Conservation (phyloP, 164 flowering plant species). For the Tetrastigma voinierianum region DNA sequence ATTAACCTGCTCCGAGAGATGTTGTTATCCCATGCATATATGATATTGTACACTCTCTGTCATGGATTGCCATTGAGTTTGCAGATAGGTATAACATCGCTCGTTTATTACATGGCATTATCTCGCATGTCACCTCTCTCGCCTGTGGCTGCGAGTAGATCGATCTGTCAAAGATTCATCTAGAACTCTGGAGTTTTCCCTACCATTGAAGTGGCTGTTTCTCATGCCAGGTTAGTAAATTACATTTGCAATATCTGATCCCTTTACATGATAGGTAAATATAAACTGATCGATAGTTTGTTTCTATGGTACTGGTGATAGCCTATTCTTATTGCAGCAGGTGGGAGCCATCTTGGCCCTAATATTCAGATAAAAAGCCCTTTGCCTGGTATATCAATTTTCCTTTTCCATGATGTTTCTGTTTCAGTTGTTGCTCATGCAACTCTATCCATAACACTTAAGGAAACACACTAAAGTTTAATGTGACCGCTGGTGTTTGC, state of each 20-base stretch:
- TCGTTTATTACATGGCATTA: conserved; percentile 97
- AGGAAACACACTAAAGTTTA: background rate
- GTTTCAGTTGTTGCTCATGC: background rate
- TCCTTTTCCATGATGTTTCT: conserved; percentile 1
- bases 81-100: conserved; percentile 99
- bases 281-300: background rate
- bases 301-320: conserved; percentile 82
- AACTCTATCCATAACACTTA: background rate
- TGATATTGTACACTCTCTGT: conserved; percentile 24
- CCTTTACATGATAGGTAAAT: background rate
- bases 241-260: background rate
- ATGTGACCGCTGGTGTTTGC: background rate
- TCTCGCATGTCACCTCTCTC: conserved; percentile 96
- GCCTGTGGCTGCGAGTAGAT: conserved; percentile 85
- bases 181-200: conserved; percentile 72
- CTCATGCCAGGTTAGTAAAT: conserved; percentile 77
- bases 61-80: conserved; percentile 55
- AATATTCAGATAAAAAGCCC: conserved; percentile 85
- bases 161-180: conserved; percentile 48
- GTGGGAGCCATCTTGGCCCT: conserved; percentile 65
- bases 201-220: conserved; percentile 69
- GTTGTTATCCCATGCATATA: background rate
- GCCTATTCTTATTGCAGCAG: conserved; percentile 84
- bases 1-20: background rate
- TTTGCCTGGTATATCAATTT: conserved; percentile 74